Conservation (phyloP, 2,329 filamentous ascomycete genomes). For the Sporothrix mexicana region DNA sequence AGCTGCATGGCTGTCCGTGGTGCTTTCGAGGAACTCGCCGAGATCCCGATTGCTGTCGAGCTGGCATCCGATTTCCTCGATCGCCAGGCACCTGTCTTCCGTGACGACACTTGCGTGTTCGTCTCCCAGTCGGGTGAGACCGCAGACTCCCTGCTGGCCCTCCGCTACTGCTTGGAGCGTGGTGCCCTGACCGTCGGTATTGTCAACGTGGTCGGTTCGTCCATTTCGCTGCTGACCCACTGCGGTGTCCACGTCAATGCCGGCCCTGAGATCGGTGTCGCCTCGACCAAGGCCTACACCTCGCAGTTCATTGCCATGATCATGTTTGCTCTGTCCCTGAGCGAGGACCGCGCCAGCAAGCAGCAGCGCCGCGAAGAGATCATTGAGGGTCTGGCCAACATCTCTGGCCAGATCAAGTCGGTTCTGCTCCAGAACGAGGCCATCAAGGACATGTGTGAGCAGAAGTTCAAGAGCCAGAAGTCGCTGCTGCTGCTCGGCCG, state of each 20-base stretch:
- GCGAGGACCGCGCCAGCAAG: slow-evolving; percentile 96
- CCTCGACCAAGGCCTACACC: slow-evolving; percentile 98
- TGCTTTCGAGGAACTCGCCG: slow-evolving; percentile 95
- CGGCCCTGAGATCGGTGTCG: slow-evolving; percentile 97
- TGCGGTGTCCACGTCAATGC: slow-evolving; percentile 99
- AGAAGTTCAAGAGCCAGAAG: slow-evolving; percentile 97
- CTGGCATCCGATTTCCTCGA: slow-evolving; percentile 98
- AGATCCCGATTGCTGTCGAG: slow-evolving; percentile 97
- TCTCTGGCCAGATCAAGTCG: slow-evolving; percentile 90
- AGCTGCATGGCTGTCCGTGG: slow-evolving; percentile 99
- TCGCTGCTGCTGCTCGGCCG: slow-evolving; percentile 89
- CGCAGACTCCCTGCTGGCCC: slow-evolving; percentile 94
- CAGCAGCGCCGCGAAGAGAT: slow-evolving; percentile 90
- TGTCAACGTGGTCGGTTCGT: slow-evolving; percentile 97
- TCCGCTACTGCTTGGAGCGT: slow-evolving; percentile 97
- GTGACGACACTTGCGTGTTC: slow-evolving; percentile 98
- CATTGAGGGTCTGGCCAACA: slow-evolving; percentile 86
- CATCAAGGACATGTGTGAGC: slow-evolving; percentile 92
- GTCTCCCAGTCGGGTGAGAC: slow-evolving; percentile 99
- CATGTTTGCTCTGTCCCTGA: slow-evolving; percentile 97
- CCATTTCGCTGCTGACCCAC: slow-evolving; percentile 96
- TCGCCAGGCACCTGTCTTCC: slow-evolving; percentile 95
- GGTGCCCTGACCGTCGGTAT: slow-evolving; percentile 97
- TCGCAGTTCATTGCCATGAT: slow-evolving; percentile 99
- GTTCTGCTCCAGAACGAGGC: slow-evolving; percentile 89